A percentile compares a stretch with the other conserved stretches of the same genome.
Conservation (phyloP, 2,329 filamentous ascomycete species). For the Exophiala sp. region DNA sequence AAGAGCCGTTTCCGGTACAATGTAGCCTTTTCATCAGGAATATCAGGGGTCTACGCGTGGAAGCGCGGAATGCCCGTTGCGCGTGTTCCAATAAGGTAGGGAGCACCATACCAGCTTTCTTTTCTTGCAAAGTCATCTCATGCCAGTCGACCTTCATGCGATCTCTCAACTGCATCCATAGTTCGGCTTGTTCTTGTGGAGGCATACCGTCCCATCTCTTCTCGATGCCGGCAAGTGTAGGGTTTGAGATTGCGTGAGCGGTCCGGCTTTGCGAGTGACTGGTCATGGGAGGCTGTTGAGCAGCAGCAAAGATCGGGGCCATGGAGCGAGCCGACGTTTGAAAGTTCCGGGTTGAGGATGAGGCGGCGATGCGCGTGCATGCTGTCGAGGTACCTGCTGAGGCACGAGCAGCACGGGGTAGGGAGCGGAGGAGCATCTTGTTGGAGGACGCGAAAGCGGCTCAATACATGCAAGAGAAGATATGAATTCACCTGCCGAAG, state of each 20-base stretch:
- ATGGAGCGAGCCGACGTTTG: constrained; percentile 34
- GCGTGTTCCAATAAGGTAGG: background rate
- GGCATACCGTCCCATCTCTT: constrained; percentile 99
- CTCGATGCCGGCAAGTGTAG: constrained; percentile 95
- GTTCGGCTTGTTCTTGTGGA: constrained; percentile 95
- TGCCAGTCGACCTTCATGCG: constrained; percentile 98
- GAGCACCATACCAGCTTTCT: constrained; percentile 86
- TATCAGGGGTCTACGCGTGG: no score
- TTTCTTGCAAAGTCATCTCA: constrained; percentile 91
- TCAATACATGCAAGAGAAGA: constrained; percentile 21
- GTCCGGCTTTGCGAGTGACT: constrained; percentile 47
- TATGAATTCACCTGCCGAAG: constrained; percentile 17
- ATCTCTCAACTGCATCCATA: constrained; percentile 98
- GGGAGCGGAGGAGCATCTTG: constrained; percentile 43
- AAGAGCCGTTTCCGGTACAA: constrained; percentile 25
- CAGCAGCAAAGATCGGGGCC: constrained; percentile 36
- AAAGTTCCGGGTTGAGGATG: constrained; percentile 23
- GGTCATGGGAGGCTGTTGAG: constrained; percentile 35
- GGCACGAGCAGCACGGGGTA: constrained; percentile 43
- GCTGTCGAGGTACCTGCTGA: constrained; percentile 35
- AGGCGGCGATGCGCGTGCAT: constrained; percentile 21
- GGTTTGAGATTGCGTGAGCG: constrained; percentile 94
- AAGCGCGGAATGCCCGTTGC: background rate
- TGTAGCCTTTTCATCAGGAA: no score
- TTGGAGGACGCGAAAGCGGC: constrained; percentile 9